Percentiles rank a stretch among this genome's conserved stretches.
phyloP scores from a whole-genome alignment of 164 flowering plant genomes.

The Sextonia rubra region DNA sequence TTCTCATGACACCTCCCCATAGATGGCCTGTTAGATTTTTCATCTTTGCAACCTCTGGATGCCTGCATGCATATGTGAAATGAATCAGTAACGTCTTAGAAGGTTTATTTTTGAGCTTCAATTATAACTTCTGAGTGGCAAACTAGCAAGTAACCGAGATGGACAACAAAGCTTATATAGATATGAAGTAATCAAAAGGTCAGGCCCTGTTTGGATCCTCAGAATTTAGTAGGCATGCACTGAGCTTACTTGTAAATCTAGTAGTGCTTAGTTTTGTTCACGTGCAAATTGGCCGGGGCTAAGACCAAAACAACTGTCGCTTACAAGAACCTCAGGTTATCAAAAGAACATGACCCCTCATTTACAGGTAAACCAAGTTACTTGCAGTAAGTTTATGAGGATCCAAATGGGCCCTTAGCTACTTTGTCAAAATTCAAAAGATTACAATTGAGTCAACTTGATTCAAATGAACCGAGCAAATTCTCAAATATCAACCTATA shows the following conservation, averaged over 20 bases:
- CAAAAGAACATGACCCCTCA: too few relatives aligned
- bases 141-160: not conserved
- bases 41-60: slow-evolving; percentile 27
- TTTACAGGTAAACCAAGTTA: not conserved
- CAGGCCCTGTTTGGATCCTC: too few relatives aligned
- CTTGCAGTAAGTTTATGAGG: not conserved
- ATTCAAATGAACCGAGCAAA: not conserved
- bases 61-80: slow-evolving; percentile 29
- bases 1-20: slow-evolving; percentile 16
- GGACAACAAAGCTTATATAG: not conserved
- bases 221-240: too few relatives aligned
- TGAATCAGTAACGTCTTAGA: not conserved
- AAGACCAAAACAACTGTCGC: too few relatives aligned
- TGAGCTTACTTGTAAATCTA: too few relatives aligned
- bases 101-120: too few relatives aligned
- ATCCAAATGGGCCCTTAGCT: not conserved
- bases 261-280: too few relatives aligned
- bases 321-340: too few relatives aligned
- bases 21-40: slow-evolving; percentile 10
- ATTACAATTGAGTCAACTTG: not conserved
- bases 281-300: too few relatives aligned
- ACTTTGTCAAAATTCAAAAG: not conserved
- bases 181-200: too few relatives aligned
- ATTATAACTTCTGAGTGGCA: not conserved
- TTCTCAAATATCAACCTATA: not conserved